Evolutionary conservation across 257 asterid genomes (phyloP), one percentile per base, ranked within the genome.

Genomic region (Solanum virginianum): DNA sequence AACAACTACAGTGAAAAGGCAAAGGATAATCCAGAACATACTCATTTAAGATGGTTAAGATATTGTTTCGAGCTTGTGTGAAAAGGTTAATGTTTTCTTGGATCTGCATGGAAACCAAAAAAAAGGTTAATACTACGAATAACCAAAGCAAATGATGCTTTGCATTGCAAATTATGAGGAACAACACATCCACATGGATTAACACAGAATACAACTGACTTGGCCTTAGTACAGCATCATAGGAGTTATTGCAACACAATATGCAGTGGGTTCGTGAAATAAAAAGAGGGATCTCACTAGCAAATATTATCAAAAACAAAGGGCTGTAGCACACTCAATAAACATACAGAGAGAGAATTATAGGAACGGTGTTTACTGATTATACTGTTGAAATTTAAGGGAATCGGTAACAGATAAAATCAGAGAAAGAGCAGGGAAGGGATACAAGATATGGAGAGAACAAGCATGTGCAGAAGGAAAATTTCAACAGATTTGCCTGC

Each of bases 71-170:
- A 90, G 94, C 95, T 92, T 92, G 95, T 87, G 89, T 85, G 81
- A 95, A 88, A 91, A 94, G 95, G 88, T 87, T 88, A 65, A 95
- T 87, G 88, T 95, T 95, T 84, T 95, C 97, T 10, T 89, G 91
- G 63, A 95, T 85, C 99, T 95, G 95, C 93, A 77, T 17, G 26
- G 6, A 53, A 53, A 53, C 24, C 56, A 32, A 51, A 77, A 75
- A 16, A 77, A 59, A 53, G 29, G 47, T 53, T 29, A 77, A 51
- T 53, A 77, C 65, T 77, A 90, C 69, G 82, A 72, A 86, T 20
- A 81, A 49, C 56, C 86, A 36, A 82, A 22, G n/a, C 57, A 60
- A 14, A 66, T 54, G 24, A 41, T 82, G 77, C 49, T 56, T 54
- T 36, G 68, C 16, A 82, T 49, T 53, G 55, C 12, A 65, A 65